Base-by-base conservation (phyloP, 2,329 filamentous ascomycete species). In the Huntiella abstrusa region DNA sequence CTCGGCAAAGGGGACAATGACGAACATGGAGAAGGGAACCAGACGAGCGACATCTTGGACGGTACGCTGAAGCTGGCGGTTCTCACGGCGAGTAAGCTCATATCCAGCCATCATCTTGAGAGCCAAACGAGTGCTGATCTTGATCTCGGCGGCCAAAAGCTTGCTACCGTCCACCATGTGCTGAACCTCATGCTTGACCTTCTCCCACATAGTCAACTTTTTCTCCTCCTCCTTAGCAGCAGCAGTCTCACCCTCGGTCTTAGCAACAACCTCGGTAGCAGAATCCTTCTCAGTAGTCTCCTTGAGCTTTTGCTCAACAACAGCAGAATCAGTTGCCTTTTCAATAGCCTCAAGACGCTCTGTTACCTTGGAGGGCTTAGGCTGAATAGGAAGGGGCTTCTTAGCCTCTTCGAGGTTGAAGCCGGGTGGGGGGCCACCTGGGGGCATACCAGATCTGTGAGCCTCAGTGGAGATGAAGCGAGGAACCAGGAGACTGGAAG, bases 91-190 rank as follows among this genome's bases (percentile, higher is more conserved):
- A 49, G 83, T 95, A 53, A 98, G 75, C 63, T 98, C 91, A 64
- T 98, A 98, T 5, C 91, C 91, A 49, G 84, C 87, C 11, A 87
- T 86, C 91, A 98, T 98, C 69, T 95, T 96, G 61, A 95, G 63
- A 4, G 87, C 91, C 53, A 98, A 67, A 52, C 80, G 80, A 51
- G 82, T 84, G 61, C 88, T 96, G 60, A 98, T 98, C 63, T 70
- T 84, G 59, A 96, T 78, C 64, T 98, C 91, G 1, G 85, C 83
- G 16, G 80, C 87, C 54, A 98, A 69, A 56, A 98, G 70, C 64
- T 98, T 98, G 22, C 86, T 96, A 50, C 91, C 91, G 63, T 98
- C 91, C 88, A 91, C 96, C 66, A 98, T 98, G 62, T 98, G 91
- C 51, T 80, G 76, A 11, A 70, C 71, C 63, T 98, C 91, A 62